These are phyloP conservation scores for Ophiostoma ulmi DNA, from an alignment of 2,329 filamentous ascomycete species.

Conservation along the genomic window DNA sequence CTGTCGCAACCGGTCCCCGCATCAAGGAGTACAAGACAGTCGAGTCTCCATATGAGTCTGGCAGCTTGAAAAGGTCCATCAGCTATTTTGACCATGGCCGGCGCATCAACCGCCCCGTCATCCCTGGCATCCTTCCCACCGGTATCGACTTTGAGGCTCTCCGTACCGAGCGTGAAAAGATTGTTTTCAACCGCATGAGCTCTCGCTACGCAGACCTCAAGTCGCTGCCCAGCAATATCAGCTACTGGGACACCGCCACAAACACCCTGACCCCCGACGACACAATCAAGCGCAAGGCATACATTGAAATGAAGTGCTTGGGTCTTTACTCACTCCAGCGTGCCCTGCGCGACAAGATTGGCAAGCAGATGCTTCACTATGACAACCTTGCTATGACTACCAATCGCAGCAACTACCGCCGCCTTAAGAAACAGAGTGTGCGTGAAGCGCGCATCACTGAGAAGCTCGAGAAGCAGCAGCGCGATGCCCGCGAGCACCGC, in stretches of 20 bases:
- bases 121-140: constrained; percentile 82
- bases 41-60: constrained; percentile 63
- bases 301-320: constrained; percentile 94
- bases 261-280: constrained; percentile 66
- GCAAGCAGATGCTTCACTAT: constrained; percentile 87
- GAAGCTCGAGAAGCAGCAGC: constrained; percentile 98
- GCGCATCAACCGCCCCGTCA: constrained; percentile 69
- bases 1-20: constrained; percentile 36
- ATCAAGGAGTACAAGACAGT: constrained; percentile 63
- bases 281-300: constrained; percentile 75
- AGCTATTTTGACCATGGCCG: constrained; percentile 74
- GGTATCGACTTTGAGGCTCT: constrained; percentile 84
- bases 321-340: constrained; percentile 84
- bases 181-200: constrained; percentile 84
- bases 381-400: constrained; percentile 97
- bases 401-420: constrained; percentile 82
- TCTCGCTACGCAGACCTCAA: constrained; percentile 81
- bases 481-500: constrained; percentile 87
- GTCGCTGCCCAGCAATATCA: constrained; percentile 75
- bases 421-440: constrained; percentile 95
- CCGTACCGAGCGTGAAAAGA: constrained; percentile 78
- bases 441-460: constrained; percentile 95
- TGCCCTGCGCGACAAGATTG: constrained; percentile 77
- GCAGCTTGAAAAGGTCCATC: constrained; percentile 54
- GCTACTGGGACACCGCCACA: constrained; percentile 76